phyloP scores from a whole-genome alignment of 345 rosid species.

The Odontarrhena argentea region DNA sequence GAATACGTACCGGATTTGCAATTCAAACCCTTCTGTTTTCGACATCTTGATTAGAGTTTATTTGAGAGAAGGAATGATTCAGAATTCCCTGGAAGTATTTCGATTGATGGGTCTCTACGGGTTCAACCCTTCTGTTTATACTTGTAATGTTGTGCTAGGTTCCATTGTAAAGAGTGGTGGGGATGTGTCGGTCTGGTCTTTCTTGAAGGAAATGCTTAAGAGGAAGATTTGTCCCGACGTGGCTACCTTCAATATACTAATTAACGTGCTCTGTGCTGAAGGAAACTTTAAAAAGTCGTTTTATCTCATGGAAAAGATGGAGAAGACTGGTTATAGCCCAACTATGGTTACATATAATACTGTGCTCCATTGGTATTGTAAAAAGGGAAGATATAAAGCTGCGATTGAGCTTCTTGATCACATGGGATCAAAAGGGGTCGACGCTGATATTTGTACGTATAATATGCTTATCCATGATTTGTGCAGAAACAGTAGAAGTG shows the following conservation, averaged over 20 bases:
- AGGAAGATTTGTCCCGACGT: slow-evolving; percentile 74
- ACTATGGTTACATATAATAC: slow-evolving; percentile 76
- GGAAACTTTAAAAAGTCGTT: slow-evolving; percentile 69
- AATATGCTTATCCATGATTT: slow-evolving; percentile 72
- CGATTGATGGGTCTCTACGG: slow-evolving; percentile 63
- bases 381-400: slow-evolving; percentile 63
- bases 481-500: slow-evolving; percentile 75
- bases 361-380: slow-evolving; percentile 77
- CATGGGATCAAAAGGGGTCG: slow-evolving; percentile 74
- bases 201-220: slow-evolving; percentile 71
- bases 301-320: slow-evolving; percentile 78
- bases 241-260: slow-evolving; percentile 82
- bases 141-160: slow-evolving; percentile 70
- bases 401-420: slow-evolving; percentile 65
- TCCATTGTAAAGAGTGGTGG: slow-evolving; percentile 53
- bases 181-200: slow-evolving; percentile 60
- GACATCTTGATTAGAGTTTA: slow-evolving; percentile 77
- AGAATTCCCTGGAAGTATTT: slow-evolving; percentile 62
- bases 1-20: slow-evolving; percentile 75
- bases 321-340: slow-evolving; percentile 71
- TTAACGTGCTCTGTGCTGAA: slow-evolving; percentile 65
- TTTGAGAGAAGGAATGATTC: slow-evolving; percentile 58
- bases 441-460: slow-evolving; percentile 76
- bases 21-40: slow-evolving; percentile 86
- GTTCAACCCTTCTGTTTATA: slow-evolving; percentile 68